Base-by-base conservation (phyloP, 208 protist genomes). In the Trypanosomatidae sp. region DNA sequence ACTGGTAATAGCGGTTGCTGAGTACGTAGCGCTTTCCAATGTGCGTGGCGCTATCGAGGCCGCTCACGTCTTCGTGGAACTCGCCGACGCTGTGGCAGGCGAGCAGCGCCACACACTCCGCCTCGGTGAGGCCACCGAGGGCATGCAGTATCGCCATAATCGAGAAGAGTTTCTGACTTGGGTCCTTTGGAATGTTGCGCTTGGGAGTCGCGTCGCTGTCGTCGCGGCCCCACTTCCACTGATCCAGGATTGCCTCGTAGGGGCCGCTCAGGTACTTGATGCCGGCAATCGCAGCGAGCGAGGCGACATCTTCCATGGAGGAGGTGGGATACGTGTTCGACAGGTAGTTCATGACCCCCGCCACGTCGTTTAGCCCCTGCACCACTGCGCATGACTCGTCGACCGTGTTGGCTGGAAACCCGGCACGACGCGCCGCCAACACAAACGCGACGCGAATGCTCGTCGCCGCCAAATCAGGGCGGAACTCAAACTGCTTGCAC, bases 81-180 rank as follows among this genome's bases (percentile, higher is more conserved):
- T 96, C 89, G 58, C 91, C 91, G 17, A 96, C 91, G 65, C 86
- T 87, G 82, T 96, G 91, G 74, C 87, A 94, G 19, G 87, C 89
- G 67, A 96, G 80, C n/a, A 96, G 79, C 46, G 91, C 91, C 13
- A 96, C 85, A 53, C 86, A 91, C 82, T 96, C 91, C 69, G 85
- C 89, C 69, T 91, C 87, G 17, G 87, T 92, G 39, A 96, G 74
- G 58, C 79, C 82, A 19, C 91, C 88, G 28, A 95, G 67, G 15
- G 73, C 56, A 43, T 88, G 74, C 69, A 95, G 78, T 47, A 95
- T 84, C 19, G 85, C 85, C 15, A 76, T 60, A 33, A 90, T 79
- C 8, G 72, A 85, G 46, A 87, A 89, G 33, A 55, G 41, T 49
- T 82, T 81, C 52, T 82, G 71, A 41, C 9, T 22, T 8, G 73